These are phyloP conservation scores for Cystoderma amianthinum DNA, from an alignment of 768 basidiomycete genomes.

Conservation along the genomic window DNA sequence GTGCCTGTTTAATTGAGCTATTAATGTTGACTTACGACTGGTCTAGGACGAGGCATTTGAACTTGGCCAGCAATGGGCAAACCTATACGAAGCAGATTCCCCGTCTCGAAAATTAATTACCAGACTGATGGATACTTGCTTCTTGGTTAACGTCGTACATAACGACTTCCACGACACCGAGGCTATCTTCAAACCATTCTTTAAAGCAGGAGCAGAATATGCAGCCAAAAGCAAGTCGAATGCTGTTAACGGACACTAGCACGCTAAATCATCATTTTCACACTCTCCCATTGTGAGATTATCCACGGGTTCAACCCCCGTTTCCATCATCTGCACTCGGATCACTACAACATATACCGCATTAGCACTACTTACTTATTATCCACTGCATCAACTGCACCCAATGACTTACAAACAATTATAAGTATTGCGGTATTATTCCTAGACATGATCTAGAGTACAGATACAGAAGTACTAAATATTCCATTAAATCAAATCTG, in stretches of 20 bases:
- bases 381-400: slow-evolving; percentile 6
- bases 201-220: slow-evolving; percentile 65
- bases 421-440: neutral
- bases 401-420: neutral
- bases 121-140: slow-evolving; percentile 72
- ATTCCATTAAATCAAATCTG: slow-evolving; percentile 40
- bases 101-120: slow-evolving; percentile 69
- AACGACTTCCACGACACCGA: slow-evolving; percentile 86
- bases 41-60: slow-evolving; percentile 88
- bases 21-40: slow-evolving; percentile 5
- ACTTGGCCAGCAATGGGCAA: slow-evolving; percentile 87
- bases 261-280: slow-evolving; percentile 7
- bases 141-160: slow-evolving; percentile 93
- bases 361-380: neutral
- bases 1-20: slow-evolving; percentile 10
- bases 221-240: slow-evolving; percentile 28
- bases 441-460: neutral
- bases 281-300: slow-evolving; percentile 16
- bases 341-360: slow-evolving; percentile 3
- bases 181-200: slow-evolving; percentile 85
- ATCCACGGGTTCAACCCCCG: slow-evolving; percentile 85
- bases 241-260: slow-evolving; percentile 33
- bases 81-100: slow-evolving; percentile 74
- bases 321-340: slow-evolving; percentile 18
- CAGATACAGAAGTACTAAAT: neutral